Evolutionary conservation across 2,329 filamentous ascomycete species (phyloP), one percentile per base, ranked within the genome.

Genomic region (Lasiodiplodia theobromae): DNA sequence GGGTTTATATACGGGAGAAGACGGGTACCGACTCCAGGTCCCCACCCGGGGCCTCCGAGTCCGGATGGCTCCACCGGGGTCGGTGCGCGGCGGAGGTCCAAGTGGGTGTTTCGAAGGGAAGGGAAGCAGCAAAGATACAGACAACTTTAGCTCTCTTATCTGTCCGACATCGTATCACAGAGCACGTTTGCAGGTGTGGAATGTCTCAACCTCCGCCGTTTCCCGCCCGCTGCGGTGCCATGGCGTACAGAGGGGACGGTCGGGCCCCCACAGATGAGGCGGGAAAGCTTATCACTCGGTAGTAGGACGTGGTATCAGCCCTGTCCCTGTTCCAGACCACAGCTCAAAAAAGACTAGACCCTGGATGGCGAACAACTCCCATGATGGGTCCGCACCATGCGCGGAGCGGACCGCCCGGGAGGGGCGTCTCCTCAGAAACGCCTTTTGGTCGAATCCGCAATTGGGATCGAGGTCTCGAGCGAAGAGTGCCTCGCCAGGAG

Each of bases 61-160:
- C 38, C 44, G 60, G 60, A 63, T 38, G 47, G 60, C 44, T 63
- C 60, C 44, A 63, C 60, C 23, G 28, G 51, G 51, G 60, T 63
- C 60, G 60, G 60, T 63, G 60, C 34, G 44, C 23, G 12, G 37
- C 23, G 14, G 31, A 4, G 34, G n/a, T 16, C 18, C 44, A 37
- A 28, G 44, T 21, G 16, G 40, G 23, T 28, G 23, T 12, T 62
- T 11, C n/a, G 11, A n/a, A 62, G 18, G 12, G 18, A 34, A 49
- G 40, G 31, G 40, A 23, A 25, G 25, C 16, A 10, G 12, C 11
- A 7, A 34, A n/a, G 28, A 5, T 21, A 12, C 34, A 16, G 21
- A 49, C 57, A n/a, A 31, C 21, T 5, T n/a, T 18, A 31, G 1
- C 12, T 31, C 3, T 28, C 5, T 60, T 10, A 28, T 18, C 8